Evolutionary conservation across 208 protist genomes (phyloP).

Genomic region (Trypanosoma vivax): DNA sequence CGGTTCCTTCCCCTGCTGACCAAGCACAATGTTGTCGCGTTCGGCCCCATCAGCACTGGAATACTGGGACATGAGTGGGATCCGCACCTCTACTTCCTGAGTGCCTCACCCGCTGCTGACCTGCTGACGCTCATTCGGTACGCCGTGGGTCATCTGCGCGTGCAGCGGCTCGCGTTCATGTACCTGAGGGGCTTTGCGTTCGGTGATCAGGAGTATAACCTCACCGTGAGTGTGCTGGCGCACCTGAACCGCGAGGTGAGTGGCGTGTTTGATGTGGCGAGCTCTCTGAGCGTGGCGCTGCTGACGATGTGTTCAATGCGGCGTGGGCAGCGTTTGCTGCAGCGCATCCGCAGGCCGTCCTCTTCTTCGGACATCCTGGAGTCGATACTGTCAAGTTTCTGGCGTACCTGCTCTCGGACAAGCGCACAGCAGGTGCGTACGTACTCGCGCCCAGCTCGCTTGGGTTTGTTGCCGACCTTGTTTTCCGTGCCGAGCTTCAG

Average conservation of each 20-base stretch:
- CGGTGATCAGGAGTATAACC: background rate
- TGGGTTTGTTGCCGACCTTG: background rate
- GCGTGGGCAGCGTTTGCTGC: constrained; percentile 10
- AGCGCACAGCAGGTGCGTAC: constrained; percentile 3
- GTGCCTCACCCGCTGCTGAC: constrained; percentile 25
- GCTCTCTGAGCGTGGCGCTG: background rate
- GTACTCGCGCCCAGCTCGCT: constrained; percentile 10
- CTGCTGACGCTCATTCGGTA: constrained; percentile 27
- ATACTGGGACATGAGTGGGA: constrained; percentile 26
- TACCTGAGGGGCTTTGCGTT: constrained; percentile 6
- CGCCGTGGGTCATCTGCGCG: constrained; percentile 19
- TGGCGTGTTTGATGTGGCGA: constrained; percentile 15
- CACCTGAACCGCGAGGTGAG: constrained; percentile 14
- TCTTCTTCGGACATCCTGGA: constrained; percentile 8
- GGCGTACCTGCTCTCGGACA: constrained; percentile 4
- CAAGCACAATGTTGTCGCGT: constrained; percentile 1
- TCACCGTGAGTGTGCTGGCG: constrained; percentile 4
- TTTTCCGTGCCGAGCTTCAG: background rate
- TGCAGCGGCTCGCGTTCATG: constrained; percentile 24
- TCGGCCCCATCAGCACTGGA: constrained; percentile 31
- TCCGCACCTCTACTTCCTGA: constrained; percentile 29
- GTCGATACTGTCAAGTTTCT: constrained; percentile 9
- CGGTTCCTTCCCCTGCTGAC: background rate
- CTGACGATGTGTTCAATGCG: constrained; percentile 3
- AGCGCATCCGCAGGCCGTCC: constrained; percentile 12